Base-by-base conservation (phyloP, 352 stramenopile species). In the Pythium aristosporum region DNA sequence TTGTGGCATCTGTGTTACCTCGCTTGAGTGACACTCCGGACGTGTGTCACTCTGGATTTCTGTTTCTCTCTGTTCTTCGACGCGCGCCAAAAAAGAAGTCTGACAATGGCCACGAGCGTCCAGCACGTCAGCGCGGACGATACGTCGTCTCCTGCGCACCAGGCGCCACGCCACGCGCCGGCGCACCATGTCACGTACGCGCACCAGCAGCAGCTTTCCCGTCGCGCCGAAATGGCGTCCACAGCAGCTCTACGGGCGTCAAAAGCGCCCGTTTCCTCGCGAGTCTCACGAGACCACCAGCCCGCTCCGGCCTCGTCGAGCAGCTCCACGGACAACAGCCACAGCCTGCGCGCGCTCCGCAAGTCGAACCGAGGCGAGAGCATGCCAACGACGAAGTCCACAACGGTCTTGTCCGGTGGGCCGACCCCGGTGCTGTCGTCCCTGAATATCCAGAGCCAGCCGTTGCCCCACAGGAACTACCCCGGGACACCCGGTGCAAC, bases 391-490 rank as follows among this genome's bases (percentile, higher is more conserved):
- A 39, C 61, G 3, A 46, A 13, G 20, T 39, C 59, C n/a, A 15
- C 21, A 34, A 50, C 46, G 48, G 28, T 20, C n/a, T n/a, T 43
- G 34, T 20, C 36, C 23, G 15, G 21, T n/a, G 18, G 30, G 23
- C n/a, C 32, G 32, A n/a, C 30, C 34, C 9, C 23, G 28, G 57
- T 57, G 25, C 4, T 50, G 25, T 57, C 57, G 36, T 53, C 57
- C 44, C 53, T 61, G 13, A 67, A 49, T 50, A 23, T 57, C 11
- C 56, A 65, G 3, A 70, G 47, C 55, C 57, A 71, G 23, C 64
- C 64, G 25, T 16, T 65, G 28, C 44, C 37, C 28, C 34, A 55
- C 11, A 8, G 44, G 37, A 53, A 34, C 32, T 46, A 53, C 12
- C 61, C 61, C 13, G 61, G 61, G 1, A 68, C 61, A n/a, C 61